Evolutionary conservation across 2,329 filamentous ascomycete genomes (phyloP), one percentile per base, ranked within the genome.

Genomic region (Tolypocladium paradoxum): DNA sequence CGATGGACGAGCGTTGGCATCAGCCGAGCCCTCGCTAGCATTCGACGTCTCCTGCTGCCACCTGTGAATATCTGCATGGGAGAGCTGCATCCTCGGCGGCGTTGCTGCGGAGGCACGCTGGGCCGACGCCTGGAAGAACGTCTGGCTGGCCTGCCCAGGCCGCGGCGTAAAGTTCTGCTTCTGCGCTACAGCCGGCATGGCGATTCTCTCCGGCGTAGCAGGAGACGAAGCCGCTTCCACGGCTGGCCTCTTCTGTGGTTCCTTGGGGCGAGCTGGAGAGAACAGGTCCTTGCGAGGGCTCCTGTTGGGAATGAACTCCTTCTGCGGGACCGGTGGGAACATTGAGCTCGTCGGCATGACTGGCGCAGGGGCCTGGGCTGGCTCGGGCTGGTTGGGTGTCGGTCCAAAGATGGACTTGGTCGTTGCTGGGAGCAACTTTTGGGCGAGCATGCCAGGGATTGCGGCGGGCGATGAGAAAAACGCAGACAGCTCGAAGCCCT

Each of bases 391-490:
- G 11, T 35, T 53, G n/a, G 58, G 48, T 8, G 53, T 55, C 3
- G 54, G 27, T 20, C 56, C 60, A 22, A 58, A 54, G 35, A 55
- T 48, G 2, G 59, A 54, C 46, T 52, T 57, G 16, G 60, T 54
- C 53, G 61, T 65, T 9, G 53, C 52, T 18, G 64, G 60, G n/a
- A 65, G 60, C 14, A 67, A 53, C 51, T 68, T 68, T 6, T 63
- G 60, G 2, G 61, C 66, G 36, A 70, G 48, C 57, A 66, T 64
- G 29, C 62, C 66, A 22, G 69, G 68, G 38, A 73, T 64, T 1
- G 65, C 61, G 5, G 74, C 73, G 1, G 79, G 79, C 3, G 79
- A 82, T 0, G 79, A 83, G 61, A 83, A 83, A 62, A 82, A 83
- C 8, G 72, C 70, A 6, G 76, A 72, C 2, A 82, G 67, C 51